A percentile compares a stretch with the other conserved stretches of the same genome.
These are phyloP conservation scores for Apiospora saccharicola DNA, from an alignment of 2,329 filamentous ascomycete genomes.

Conservation along the genomic window DNA sequence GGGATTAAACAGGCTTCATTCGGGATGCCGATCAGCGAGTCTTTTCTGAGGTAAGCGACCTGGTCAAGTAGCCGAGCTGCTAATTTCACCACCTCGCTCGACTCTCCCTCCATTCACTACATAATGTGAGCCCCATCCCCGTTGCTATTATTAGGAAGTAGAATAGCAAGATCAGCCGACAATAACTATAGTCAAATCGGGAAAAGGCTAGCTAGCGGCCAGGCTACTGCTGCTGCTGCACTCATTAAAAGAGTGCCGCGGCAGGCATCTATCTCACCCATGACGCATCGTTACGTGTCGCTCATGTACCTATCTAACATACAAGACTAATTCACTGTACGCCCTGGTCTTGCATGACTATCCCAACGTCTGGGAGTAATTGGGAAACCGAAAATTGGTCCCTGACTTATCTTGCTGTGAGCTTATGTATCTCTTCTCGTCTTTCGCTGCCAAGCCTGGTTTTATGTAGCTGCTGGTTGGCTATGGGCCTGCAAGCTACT, in stretches of 20 bases:
- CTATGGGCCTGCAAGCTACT: not conserved
- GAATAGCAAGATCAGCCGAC: not conserved
- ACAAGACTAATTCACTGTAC: not conserved
- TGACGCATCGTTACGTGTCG: not conserved
- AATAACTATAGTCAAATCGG: not conserved
- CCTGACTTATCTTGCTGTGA: not conserved
- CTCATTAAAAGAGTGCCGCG: not conserved
- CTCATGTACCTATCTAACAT: not conserved
- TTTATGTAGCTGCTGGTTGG: not conserved
- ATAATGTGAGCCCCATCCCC: too few relatives aligned
- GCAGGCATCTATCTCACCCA: not conserved
- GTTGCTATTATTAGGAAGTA: not conserved
- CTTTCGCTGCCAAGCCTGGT: not conserved
- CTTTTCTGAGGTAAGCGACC: too few relatives aligned
- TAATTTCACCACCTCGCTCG: not conserved
- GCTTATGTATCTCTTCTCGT: not conserved
- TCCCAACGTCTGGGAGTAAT: not conserved
- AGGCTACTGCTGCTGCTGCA: not conserved
- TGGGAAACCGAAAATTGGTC: not conserved
- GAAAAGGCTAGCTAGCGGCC: not conserved
- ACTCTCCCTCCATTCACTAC: not conserved
- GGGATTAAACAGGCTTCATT: not conserved
- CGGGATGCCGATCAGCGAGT: not conserved
- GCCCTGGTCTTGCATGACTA: not conserved
- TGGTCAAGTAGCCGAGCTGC: not conserved